A percentile compares a stretch with the other conserved stretches of the same genome.
These are phyloP conservation scores for Auricularia cornea DNA, from an alignment of 768 basidiomycete genomes.

Conservation along the genomic window DNA sequence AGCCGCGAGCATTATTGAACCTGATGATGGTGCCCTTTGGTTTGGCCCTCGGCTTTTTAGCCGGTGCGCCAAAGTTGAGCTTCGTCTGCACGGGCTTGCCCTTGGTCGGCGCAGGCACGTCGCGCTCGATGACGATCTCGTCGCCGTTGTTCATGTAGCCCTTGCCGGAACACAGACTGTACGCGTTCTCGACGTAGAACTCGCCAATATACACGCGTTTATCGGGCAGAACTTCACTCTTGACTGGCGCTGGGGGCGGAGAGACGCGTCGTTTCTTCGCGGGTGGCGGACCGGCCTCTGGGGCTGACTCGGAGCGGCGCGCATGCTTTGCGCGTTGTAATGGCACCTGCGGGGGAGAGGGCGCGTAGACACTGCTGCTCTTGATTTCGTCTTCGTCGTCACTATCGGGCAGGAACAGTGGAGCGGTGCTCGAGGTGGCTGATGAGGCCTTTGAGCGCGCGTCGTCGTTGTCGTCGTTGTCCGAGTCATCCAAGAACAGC, in stretches of 20 bases:
- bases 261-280: conserved; percentile 6
- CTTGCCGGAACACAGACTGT: conserved; percentile 69
- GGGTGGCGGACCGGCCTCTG: neutral
- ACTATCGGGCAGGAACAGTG: conserved; percentile 34
- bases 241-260: neutral
- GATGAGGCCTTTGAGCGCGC: conserved; percentile 11
- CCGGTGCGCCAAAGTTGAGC: conserved; percentile 47
- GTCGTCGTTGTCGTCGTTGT: conserved; percentile 12
- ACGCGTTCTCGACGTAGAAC: conserved; percentile 61
- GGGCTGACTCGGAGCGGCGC: conserved; percentile 29
- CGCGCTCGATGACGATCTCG: conserved; percentile 48
- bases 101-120: conserved; percentile 25
- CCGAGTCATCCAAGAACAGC: conserved; percentile 31
- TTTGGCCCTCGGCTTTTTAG: conserved; percentile 37
- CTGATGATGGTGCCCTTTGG: conserved; percentile 54
- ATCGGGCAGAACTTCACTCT: neutral
- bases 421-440: neutral
- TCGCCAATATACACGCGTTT: conserved; percentile 48
- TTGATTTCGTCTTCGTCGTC: conserved; percentile 32
- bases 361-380: neutral
- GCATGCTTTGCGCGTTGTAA: conserved; percentile 44
- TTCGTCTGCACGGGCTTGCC: conserved; percentile 49
- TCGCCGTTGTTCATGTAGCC: conserved; percentile 64
- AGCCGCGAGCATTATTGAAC: conserved; percentile 53
- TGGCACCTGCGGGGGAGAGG: conserved; percentile 9